Evolutionary conservation across 2,329 filamentous ascomycete genomes (phyloP), one percentile per base, ranked within the genome.

Genomic region (Rugonectria rugulosa): DNA sequence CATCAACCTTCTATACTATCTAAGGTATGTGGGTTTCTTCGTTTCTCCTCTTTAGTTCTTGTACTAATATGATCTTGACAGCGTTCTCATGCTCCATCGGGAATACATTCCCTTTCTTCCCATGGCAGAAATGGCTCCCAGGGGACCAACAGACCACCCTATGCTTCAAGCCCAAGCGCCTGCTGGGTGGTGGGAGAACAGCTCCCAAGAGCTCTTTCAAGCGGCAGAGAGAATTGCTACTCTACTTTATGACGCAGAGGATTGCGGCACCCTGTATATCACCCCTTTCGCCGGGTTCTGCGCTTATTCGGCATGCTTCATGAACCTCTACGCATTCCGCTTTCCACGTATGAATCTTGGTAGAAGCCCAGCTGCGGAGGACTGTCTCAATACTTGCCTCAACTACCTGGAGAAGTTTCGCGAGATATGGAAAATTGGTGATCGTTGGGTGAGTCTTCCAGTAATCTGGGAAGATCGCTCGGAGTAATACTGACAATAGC

Each of bases 51-150:
- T n/a, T n/a, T n/a, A n/a, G n/a, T n/a, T n/a, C n/a, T n/a, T n/a
- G n/a, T n/a, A n/a, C n/a, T n/a, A n/a, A n/a, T n/a, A 9, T 15
- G 12, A n/a, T n/a, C 4, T n/a, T 17, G 5, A 11, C 29, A 77
- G 75, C 50, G 66, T 71, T 0, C 49, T 78, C 4, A 74, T 77
- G 65, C 68, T 78, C 1, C 69, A 72, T 23, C 66, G 75, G 7
- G 75, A 77, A 48, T 78, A 76, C 32, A 70, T 76, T 1, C 75
- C 75, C 1, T 77, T 77, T 41, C 56, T 78, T 2, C 75, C 75
- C 1, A 72, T 69, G 0, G 53, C 65, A 2, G 66, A 70, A 23
- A 65, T 68, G 2, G 60, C 63, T 6, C 75, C 75, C 0, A 45
- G 61, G 4, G 74, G 74, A 0, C 74, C 74, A 0, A 63, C 74